Base-by-base conservation (phyloP, 2,329 filamentous ascomycete species). In the Aspergillus fischeri region DNA sequence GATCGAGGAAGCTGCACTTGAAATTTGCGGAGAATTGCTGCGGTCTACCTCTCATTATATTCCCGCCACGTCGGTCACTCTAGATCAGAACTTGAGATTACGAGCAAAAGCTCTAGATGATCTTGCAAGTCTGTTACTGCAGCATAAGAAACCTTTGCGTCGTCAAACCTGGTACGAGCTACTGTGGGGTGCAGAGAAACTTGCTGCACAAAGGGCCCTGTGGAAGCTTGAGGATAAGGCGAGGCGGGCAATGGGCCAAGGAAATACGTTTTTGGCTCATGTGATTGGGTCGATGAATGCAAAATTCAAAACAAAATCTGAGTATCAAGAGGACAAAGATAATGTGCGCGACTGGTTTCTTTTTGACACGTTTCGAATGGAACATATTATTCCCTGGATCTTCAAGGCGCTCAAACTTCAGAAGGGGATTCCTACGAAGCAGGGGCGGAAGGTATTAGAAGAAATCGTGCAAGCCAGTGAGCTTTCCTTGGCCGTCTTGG, bases 101-200 rank as follows among this genome's bases (percentile, higher is more conserved):
- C 86, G 93, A 52, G 84, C 87, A 17, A 83, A 84, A 54, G 91
- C 91, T 27, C 77, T 97, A 47, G 83, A 87, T 61, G 87, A 89
- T 55, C 81, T 99, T 53, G 90, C 91, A 54, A 77, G 80, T 2
- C 86, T 94, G 63, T 76, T 97, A 11, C 82, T 83, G 60, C 81
- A 82, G 5, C 86, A 87, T 32, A 77, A 78, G 32, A 80, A 86
- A 27, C 78, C 84, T 2, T 73, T 97, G 5, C 85, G 89, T 61
- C 83, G 85, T 44, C 77, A 77, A 25, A 87, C 87, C 1, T 86
- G 86, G 64, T 97, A 92, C 92, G 81, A 83, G 60, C 76, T 99
- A 32, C 78, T 99, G n/a, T 90, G 87, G 80, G 87, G 93, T 67
- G 93, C 93, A 0, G 94, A 99, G 73, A 96, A 92, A 74, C 83